Percentiles rank a stretch among this genome's conserved stretches.
phyloP scores from a whole-genome alignment of 192 early-diverging fungal genomes.

The Coemansia guatemalensis region DNA sequence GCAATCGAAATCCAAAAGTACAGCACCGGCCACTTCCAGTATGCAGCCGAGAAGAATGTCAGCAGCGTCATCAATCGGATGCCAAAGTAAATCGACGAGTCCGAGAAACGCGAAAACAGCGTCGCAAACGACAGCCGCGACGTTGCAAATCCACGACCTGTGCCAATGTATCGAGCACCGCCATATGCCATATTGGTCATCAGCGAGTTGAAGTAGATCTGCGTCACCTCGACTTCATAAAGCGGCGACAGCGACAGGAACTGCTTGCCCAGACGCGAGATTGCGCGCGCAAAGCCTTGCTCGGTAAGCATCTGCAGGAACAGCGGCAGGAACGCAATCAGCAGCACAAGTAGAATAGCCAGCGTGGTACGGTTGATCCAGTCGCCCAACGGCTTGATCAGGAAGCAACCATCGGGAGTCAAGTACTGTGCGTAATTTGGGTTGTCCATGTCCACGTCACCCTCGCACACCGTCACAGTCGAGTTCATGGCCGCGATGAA shows the following conservation, averaged over 20 bases:
- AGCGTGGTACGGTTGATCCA: constrained; percentile 83
- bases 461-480: constrained; percentile 61
- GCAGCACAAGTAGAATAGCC: constrained; percentile 77
- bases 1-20: constrained; percentile 84
- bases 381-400: constrained; percentile 70
- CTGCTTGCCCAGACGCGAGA: constrained; percentile 74
- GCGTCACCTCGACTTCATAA: constrained; percentile 85
- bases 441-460: constrained; percentile 58
- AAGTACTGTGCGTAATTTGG: constrained; percentile 53
- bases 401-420: constrained; percentile 62
- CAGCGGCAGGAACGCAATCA: constrained; percentile 78
- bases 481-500: constrained; percentile 72
- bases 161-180: constrained; percentile 82
- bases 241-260: constrained; percentile 79
- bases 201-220: constrained; percentile 80
- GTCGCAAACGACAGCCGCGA: constrained; percentile 70
- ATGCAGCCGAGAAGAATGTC: constrained; percentile 68
- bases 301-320: constrained; percentile 84
- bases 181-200: constrained; percentile 78
- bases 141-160: constrained; percentile 84
- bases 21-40: constrained; percentile 69
- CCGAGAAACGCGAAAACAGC: constrained; percentile 74
- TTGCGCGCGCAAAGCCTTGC: constrained; percentile 70
- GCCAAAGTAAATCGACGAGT: constrained; percentile 75
- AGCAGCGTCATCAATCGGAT: constrained; percentile 69